These are phyloP conservation scores for Aspergillus costaricaensis DNA, from an alignment of 2,329 filamentous ascomycete species.

Conservation along the genomic window DNA sequence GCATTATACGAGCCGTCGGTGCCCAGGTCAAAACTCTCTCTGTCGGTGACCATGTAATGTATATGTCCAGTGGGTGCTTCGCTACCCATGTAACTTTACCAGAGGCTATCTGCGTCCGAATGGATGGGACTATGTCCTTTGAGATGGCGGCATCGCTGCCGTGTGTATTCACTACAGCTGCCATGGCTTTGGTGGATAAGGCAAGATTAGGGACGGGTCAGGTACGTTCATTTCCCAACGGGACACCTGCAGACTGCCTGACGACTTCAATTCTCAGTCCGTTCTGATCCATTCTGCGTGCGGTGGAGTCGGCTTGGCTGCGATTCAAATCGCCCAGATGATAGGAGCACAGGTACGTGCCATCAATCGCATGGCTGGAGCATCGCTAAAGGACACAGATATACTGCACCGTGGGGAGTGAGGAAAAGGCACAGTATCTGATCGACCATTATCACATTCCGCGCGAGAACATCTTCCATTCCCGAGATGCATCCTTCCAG, in stretches of 20 bases:
- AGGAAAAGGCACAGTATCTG: constrained; percentile 25
- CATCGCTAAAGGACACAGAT: not conserved
- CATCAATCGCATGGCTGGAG: not conserved
- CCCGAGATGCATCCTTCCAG: constrained; percentile 23
- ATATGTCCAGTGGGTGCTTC: constrained; percentile 24
- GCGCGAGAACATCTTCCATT: constrained; percentile 28
- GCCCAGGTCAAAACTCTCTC: constrained; percentile 3
- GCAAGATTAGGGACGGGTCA: constrained; percentile 19
- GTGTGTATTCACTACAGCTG: constrained; percentile 18
- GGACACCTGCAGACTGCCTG: constrained; percentile 1
- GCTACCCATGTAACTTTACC: constrained; percentile 16
- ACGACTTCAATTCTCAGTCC: constrained; percentile 9
- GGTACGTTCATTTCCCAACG: constrained; percentile 7
- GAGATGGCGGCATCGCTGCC: not conserved
- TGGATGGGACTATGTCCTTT: constrained; percentile 13
- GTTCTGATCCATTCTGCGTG: constrained; percentile 27
- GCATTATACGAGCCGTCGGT: constrained; percentile 11
- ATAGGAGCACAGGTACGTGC: not conserved
- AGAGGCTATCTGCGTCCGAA: constrained; percentile 30
- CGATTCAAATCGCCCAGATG: constrained; percentile 21
- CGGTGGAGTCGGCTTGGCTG: constrained; percentile 25
- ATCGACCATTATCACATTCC: constrained; percentile 19
- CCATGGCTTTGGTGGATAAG: not conserved
- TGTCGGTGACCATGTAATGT: constrained; percentile 13
- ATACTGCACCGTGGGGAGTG: constrained; percentile 26